Base-by-base conservation (phyloP, 495 filamentous ascomycete species). In the Aspergillus cavernicola region DNA sequence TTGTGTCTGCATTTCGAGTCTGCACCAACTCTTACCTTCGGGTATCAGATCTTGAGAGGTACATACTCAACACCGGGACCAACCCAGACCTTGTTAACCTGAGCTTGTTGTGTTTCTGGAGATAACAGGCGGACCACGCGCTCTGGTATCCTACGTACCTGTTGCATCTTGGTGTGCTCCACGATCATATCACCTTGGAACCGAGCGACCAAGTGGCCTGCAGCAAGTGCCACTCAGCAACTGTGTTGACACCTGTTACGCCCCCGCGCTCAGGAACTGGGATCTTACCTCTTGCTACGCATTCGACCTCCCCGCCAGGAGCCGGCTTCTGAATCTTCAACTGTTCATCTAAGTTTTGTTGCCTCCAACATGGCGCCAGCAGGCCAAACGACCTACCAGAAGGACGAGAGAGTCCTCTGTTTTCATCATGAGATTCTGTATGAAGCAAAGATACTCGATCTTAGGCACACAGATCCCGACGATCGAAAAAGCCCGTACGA, bases 371-470 rank as follows among this genome's bases (percentile, higher is more conserved):
- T 88, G 85, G 83, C 84, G 32, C 82, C 85, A 52, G 72, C 82
- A 52, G 66, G 68, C 41, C 64, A 76, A 39, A 80, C 84, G 16
- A 81, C 77, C 28, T 98, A 88, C 68, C 73, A 74, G 44, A 93
- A 93, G 67, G 91, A 97, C 61, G 93, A 98, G 74, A 87, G 85
- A 61, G 92, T 95, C 33, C 82, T 98, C 18, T 98, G 93, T 73
- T 98, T 98, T 61, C 93, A 98, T 66, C 87, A 90, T 69, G 91
- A 96, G 53, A 83, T 97, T 64, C 81, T 98, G 15, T 98, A 98
- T 66, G 93, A 98, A 70, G 92, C 93, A 52, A 97, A 97, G 71
- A 85, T 98, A 36, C 75, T 96, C 31, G 92, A 97, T 37, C 68
- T 80, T 28, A 79, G 78, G 50, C 79, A 83, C 46, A 78, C 80